These are phyloP conservation scores for Chaetothyriales sp. DNA, from an alignment of 2,329 filamentous ascomycete genomes.

Conservation along the genomic window DNA sequence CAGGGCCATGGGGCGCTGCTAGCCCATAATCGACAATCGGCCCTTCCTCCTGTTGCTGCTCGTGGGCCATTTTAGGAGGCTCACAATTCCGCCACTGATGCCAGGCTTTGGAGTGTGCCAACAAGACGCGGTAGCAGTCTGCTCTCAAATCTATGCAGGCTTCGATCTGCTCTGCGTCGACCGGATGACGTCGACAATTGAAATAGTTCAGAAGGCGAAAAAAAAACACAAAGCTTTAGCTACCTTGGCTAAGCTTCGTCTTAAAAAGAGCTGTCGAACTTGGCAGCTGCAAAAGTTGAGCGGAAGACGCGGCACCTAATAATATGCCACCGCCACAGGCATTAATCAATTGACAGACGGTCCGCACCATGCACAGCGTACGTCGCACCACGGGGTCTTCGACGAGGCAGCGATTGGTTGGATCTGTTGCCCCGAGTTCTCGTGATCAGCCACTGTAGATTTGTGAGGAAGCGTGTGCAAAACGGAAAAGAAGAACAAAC, in stretches of 20 bases:
- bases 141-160: too few species aligned
- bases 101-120: too few species aligned
- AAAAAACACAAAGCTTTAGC: not conserved
- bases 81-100: too few species aligned
- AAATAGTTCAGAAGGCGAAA: not conserved
- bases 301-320: not conserved
- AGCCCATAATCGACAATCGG: conserved; percentile 11
- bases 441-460: not conserved
- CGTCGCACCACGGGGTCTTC: not conserved
- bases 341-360: not conserved
- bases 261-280: not conserved
- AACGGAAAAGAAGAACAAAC: not conserved
- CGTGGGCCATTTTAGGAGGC: not conserved
- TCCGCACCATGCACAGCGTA: not conserved
- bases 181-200: not conserved
- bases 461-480: not conserved
- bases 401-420: not conserved
- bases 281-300: not conserved
- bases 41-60: not conserved
- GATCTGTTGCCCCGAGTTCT: too few species aligned
- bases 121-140: too few species aligned
- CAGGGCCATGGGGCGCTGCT: conserved; percentile 34
- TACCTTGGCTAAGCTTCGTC: not conserved
- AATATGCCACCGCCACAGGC: not conserved
- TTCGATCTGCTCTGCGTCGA: not conserved